Percentiles rank a stretch among this genome's conserved stretches.
phyloP scores from a whole-genome alignment of 208 protist genomes.

The Wallacemonas sp. region DNA sequence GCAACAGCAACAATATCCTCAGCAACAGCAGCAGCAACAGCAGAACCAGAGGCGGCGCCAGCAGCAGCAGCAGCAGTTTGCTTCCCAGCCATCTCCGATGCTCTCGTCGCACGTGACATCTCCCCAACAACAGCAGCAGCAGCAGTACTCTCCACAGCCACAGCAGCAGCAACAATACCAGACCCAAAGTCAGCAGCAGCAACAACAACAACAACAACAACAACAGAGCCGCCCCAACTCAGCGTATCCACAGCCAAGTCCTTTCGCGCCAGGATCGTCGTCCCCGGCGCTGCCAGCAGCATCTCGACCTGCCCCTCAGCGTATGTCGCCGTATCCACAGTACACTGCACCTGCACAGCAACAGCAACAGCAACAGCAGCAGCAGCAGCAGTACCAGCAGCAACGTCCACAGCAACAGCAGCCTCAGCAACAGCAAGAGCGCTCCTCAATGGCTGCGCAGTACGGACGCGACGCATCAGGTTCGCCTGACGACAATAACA shows the following conservation, averaged over 20 bases:
- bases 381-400: constrained; percentile 16
- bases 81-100: constrained; percentile 3
- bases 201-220: constrained; percentile 16
- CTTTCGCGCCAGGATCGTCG: background rate
- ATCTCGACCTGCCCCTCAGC: background rate
- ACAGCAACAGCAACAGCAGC: constrained; percentile 16
- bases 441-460: background rate
- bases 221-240: background rate
- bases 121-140: constrained; percentile 4
- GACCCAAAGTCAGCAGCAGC: constrained; percentile 15
- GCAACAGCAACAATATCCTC: background rate
- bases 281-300: background rate
- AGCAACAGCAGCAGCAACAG: constrained; percentile 21
- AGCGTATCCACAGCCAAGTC: background rate
- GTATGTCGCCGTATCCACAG: too few species aligned
- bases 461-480: background rate
- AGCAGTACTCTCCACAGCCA: constrained; percentile 11
- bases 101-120: constrained; percentile 5
- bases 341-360: background rate
- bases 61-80: constrained; percentile 20
- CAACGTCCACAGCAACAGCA: constrained; percentile 6
- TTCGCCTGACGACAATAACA: background rate
- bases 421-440: background rate
- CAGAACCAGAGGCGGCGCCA: constrained; percentile 11
- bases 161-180: constrained; percentile 20